Conservation (phyloP, 2,329 filamentous ascomycete genomes). For the Aciculosporium take region DNA sequence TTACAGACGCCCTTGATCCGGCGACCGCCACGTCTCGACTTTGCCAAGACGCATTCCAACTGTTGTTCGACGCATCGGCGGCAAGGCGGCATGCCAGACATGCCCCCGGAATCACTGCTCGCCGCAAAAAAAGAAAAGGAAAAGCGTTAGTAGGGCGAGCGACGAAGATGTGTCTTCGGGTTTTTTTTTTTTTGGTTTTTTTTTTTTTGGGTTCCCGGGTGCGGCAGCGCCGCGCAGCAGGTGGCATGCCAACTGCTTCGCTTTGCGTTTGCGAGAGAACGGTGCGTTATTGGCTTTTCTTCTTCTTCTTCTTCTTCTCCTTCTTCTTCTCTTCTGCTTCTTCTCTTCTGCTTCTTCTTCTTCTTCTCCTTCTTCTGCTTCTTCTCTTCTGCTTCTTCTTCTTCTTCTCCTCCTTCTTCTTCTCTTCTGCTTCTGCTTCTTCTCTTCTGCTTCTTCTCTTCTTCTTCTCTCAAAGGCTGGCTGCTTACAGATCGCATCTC, state of each 20-base stretch:
- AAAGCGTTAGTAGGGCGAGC: conserved; percentile 6
- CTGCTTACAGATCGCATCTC: conserved; percentile 19
- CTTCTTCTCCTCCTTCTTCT: background rate
- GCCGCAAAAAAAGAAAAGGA: too few relatives aligned
- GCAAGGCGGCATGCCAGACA: conserved; percentile 23
- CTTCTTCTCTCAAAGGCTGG: too few relatives aligned
- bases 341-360: background rate
- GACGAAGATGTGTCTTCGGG: background rate
- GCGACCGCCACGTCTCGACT: conserved; percentile 24
- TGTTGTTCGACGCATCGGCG: conserved; percentile 23
- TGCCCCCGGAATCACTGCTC: conserved; percentile 18
- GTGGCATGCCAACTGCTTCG: too few relatives aligned
- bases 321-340: background rate
- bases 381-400: background rate
- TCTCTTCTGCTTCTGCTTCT: background rate
- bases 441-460: background rate
- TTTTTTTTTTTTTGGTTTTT: background rate
- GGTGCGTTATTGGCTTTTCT: too few relatives aligned
- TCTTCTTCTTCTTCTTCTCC: background rate
- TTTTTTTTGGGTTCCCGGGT: background rate
- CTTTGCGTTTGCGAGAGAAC: too few relatives aligned
- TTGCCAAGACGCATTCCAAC: conserved; percentile 26
- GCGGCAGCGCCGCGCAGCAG: too few relatives aligned
- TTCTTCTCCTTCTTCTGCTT: background rate
- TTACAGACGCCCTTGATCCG: conserved; percentile 17